Evolutionary conservation across 768 basidiomycete species (phyloP).

Genomic region (Leccinum subgranulosum): DNA sequence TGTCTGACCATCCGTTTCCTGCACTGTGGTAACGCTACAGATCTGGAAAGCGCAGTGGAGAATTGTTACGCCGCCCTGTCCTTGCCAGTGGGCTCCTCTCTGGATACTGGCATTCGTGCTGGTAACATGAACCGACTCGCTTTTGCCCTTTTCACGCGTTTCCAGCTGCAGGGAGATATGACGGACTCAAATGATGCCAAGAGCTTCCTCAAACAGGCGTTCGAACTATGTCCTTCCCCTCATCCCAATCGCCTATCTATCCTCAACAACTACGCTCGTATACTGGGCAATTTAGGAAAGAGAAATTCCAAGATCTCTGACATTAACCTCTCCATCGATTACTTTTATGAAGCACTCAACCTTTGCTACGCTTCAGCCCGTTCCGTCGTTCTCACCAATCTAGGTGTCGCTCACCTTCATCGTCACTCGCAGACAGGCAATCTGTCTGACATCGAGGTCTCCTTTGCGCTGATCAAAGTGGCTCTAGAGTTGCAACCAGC

Average conservation of each 20-base stretch:
- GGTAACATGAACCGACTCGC: constrained; percentile 11
- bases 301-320: not conserved
- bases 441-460: constrained; percentile 20
- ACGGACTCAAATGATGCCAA: constrained; percentile 21
- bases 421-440: constrained; percentile 5
- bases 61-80: constrained; percentile 10
- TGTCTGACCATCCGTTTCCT: constrained; percentile 17
- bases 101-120: not conserved
- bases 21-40: constrained; percentile 14
- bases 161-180: constrained; percentile 13
- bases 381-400: constrained; percentile 6
- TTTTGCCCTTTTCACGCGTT: constrained; percentile 19
- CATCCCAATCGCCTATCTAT: constrained; percentile 3
- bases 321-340: constrained; percentile 16
- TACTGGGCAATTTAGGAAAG: constrained; percentile 9
- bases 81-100: constrained; percentile 1
- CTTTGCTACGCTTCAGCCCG: constrained; percentile 9
- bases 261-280: constrained; percentile 15
- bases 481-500: constrained; percentile 12
- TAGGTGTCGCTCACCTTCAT: constrained; percentile 5
- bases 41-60: constrained; percentile 26
- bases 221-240: constrained; percentile 6
- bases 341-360: constrained; percentile 19
- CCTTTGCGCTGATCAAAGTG: constrained; percentile 13
- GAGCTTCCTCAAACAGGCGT: constrained; percentile 9